A percentile compares a stretch with the other conserved stretches of the same genome.
phyloP scores from a whole-genome alignment of 352 stramenopile species.

The Globisporangium rhizosaccharum region DNA sequence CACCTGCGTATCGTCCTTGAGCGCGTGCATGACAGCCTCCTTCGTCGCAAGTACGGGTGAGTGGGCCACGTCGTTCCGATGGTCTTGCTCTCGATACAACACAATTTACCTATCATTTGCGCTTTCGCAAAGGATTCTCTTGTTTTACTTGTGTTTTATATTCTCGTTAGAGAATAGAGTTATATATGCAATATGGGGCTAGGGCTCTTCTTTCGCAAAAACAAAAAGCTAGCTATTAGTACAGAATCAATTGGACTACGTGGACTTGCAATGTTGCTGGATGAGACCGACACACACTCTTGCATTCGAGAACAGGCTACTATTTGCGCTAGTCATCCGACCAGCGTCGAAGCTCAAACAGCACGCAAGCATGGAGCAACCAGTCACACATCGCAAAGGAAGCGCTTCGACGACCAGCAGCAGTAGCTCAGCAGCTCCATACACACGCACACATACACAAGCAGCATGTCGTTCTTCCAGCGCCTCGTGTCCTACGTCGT shows the following conservation, averaged over 20 bases:
- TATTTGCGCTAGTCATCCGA: neutral
- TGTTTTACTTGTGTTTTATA: neutral
- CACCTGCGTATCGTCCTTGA: too few species aligned
- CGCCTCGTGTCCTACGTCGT: slow-evolving; percentile 75
- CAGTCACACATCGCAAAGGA: neutral
- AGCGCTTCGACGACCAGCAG: neutral
- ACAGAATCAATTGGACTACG: neutral
- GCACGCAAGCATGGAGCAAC: neutral
- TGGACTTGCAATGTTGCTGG: neutral
- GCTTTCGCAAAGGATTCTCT: neutral
- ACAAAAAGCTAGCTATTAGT: neutral
- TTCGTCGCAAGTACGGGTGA: neutral
- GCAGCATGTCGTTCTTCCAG: slow-evolving; percentile 75
- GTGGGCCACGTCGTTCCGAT: neutral
- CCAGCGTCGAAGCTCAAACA: neutral
- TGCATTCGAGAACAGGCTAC: neutral
- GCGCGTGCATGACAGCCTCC: neutral
- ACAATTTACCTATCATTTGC: neutral
- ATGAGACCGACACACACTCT: neutral
- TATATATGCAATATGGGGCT: neutral
- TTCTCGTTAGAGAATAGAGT: neutral
- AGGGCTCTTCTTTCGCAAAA: neutral
- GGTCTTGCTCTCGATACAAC: neutral
- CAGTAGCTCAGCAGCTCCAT: neutral
- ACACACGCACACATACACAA: neutral